Percentiles rank a stretch among this genome's conserved stretches.
These are phyloP conservation scores for Blyttiomyces sp. DNA, from an alignment of 371 early-diverging fungal species.

Conservation along the genomic window DNA sequence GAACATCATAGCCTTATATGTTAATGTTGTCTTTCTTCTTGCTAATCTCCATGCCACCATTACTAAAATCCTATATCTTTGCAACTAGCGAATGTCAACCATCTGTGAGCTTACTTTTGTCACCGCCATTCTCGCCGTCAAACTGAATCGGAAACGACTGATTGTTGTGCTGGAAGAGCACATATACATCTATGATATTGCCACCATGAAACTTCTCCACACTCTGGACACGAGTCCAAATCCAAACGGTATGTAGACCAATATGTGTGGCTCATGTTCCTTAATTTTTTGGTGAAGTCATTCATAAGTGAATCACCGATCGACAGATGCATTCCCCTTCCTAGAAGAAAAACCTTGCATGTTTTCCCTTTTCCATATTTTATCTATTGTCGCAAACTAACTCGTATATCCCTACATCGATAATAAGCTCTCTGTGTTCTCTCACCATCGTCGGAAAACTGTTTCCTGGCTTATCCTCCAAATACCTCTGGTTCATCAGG, in stretches of 20 bases:
- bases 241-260: conserved; percentile 63
- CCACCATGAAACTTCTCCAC: conserved; percentile 93
- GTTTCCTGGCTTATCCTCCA: conserved; percentile 90
- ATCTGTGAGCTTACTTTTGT: conserved; percentile 95
- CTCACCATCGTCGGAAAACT: conserved; percentile 90
- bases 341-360: too few species aligned
- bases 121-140: conserved; percentile 87
- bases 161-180: conserved; percentile 87
- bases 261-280: too few species aligned
- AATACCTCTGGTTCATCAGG: conserved; percentile 60
- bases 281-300: too few species aligned
- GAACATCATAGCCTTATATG: too few species aligned
- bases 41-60: not conserved
- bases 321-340: too few species aligned
- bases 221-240: conserved; percentile 93
- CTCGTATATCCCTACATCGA: too few species aligned
- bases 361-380: not conserved
- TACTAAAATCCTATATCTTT: not conserved
- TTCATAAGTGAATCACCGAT: too few species aligned
- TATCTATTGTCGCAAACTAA: not conserved
- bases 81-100: conserved; percentile 77
- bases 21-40: conserved; percentile 40
- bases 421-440: conserved; percentile 91
- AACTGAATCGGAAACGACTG: conserved; percentile 88
- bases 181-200: conserved; percentile 68